These are phyloP conservation scores for Aurantiochytrium sp. DNA, from an alignment of 108 stramenopile genomes.

Conservation along the genomic window DNA sequence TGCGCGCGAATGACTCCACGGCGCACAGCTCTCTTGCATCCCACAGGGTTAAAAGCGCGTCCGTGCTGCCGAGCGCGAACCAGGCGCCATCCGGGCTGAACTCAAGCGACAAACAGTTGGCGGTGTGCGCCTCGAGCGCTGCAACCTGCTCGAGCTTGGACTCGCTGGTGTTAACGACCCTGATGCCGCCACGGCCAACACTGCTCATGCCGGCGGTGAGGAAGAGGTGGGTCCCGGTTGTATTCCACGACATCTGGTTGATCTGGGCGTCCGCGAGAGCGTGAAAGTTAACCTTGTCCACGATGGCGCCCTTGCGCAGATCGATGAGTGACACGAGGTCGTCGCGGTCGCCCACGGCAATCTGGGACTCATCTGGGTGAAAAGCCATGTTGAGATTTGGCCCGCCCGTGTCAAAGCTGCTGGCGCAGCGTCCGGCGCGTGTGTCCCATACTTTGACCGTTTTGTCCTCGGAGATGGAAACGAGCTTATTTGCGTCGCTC, in stretches of 20 bases:
- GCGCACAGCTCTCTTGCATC: background rate
- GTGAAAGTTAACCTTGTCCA: background rate
- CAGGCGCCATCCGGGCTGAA: background rate
- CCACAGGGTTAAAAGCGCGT: background rate
- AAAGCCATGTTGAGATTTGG: background rate
- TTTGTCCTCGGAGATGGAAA: background rate
- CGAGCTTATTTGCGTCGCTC: background rate
- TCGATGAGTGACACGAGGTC: background rate
- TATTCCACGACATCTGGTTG: background rate
- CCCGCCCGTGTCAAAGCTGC: background rate
- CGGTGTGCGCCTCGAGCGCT: background rate
- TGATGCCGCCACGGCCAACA: background rate
- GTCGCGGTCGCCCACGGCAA: conserved; percentile 13
- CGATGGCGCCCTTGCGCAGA: background rate
- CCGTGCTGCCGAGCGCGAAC: background rate
- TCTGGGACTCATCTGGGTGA: background rate
- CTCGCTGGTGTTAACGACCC: background rate
- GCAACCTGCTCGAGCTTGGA: background rate
- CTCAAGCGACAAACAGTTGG: background rate
- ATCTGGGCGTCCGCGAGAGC: background rate
- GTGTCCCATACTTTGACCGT: background rate
- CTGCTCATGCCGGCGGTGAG: background rate
- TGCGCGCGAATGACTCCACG: background rate
- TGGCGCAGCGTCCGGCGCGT: background rate
- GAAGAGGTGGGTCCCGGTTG: background rate